A percentile compares a stretch with the other conserved stretches of the same genome.
Evolutionary conservation across 2,329 filamentous ascomycete genomes (phyloP).

Genomic region (Paramyrothecium sp.): DNA sequence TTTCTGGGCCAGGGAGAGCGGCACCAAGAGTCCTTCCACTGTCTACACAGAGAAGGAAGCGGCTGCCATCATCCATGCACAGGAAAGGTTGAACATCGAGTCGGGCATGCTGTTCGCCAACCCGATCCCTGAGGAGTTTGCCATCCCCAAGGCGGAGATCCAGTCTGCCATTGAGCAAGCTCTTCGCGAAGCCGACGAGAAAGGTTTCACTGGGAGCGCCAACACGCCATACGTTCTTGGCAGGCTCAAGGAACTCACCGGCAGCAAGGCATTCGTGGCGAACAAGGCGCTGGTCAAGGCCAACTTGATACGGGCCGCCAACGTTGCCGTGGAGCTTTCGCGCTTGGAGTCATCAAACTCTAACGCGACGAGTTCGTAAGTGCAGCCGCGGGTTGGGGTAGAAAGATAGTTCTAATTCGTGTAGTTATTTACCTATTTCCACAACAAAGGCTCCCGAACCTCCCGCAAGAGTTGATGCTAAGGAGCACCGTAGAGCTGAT

Average conservation of each 20-base stretch:
- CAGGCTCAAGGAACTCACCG: slow-evolving; percentile 77
- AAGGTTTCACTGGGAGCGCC: slow-evolving; percentile 68
- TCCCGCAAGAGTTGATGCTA: slow-evolving; percentile 11
- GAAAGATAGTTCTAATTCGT: slow-evolving; percentile 33
- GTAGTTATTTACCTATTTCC: slow-evolving; percentile 25
- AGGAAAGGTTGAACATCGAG: slow-evolving; percentile 68
- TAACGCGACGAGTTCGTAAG: slow-evolving; percentile 33
- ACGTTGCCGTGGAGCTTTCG: slow-evolving; percentile 53
- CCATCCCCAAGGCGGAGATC: slow-evolving; percentile 71
- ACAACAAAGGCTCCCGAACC: slow-evolving; percentile 10
- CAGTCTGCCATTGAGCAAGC: slow-evolving; percentile 67
- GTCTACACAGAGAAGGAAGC: slow-evolving; percentile 77
- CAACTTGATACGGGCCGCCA: slow-evolving; percentile 55
- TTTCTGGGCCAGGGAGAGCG: slow-evolving; percentile 90
- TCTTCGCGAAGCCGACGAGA: slow-evolving; percentile 60
- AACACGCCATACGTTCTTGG: slow-evolving; percentile 84
- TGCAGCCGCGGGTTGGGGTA: slow-evolving; percentile 20
- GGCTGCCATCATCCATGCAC: slow-evolving; percentile 82
- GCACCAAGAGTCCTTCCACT: slow-evolving; percentile 72
- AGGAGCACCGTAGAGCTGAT: slow-evolving; percentile 43
- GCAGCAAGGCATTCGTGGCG: slow-evolving; percentile 67
- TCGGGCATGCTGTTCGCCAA: slow-evolving; percentile 88
- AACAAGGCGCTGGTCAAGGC: slow-evolving; percentile 63
- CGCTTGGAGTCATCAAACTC: slow-evolving; percentile 34
- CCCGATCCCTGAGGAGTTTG: slow-evolving; percentile 71